Percentiles rank a stretch among this genome's conserved stretches.
These are phyloP conservation scores for Talaromyces funiculosus DNA, from an alignment of 2,329 filamentous ascomycete genomes.

Conservation along the genomic window DNA sequence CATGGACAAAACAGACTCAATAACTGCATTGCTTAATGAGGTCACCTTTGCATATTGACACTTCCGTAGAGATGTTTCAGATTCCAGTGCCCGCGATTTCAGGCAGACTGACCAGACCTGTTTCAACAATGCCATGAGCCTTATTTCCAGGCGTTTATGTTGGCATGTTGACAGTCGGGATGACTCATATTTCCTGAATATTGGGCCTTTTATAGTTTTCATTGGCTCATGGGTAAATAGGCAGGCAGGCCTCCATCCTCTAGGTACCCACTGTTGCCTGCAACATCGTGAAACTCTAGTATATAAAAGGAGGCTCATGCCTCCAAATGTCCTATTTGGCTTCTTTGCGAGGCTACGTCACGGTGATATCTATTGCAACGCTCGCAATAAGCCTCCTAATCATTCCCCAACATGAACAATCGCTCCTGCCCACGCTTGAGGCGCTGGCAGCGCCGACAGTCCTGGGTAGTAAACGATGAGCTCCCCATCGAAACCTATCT, in stretches of 20 bases:
- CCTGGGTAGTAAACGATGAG: background rate
- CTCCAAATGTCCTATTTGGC: background rate
- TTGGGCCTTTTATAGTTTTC: background rate
- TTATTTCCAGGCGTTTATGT: background rate
- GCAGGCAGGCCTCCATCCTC: background rate
- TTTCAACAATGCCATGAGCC: background rate
- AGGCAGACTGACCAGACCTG: background rate
- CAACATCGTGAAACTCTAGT: background rate
- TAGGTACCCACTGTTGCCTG: background rate
- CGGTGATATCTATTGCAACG: background rate
- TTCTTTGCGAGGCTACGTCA: background rate
- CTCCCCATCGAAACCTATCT: background rate
- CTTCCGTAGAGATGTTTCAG: background rate
- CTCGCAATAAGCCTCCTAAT: background rate
- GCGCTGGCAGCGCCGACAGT: background rate
- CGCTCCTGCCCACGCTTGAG: background rate
- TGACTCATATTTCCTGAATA: background rate
- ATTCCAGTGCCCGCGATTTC: background rate
- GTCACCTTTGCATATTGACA: no score
- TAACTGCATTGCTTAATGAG: background rate
- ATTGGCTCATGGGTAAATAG: background rate
- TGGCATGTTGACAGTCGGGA: background rate
- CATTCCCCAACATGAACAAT: background rate
- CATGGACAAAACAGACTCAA: background rate
- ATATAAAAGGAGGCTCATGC: background rate